These are phyloP conservation scores for Paramarasmius palmivorus DNA, from an alignment of 1,284 basidiomycete species.

Conservation along the genomic window DNA sequence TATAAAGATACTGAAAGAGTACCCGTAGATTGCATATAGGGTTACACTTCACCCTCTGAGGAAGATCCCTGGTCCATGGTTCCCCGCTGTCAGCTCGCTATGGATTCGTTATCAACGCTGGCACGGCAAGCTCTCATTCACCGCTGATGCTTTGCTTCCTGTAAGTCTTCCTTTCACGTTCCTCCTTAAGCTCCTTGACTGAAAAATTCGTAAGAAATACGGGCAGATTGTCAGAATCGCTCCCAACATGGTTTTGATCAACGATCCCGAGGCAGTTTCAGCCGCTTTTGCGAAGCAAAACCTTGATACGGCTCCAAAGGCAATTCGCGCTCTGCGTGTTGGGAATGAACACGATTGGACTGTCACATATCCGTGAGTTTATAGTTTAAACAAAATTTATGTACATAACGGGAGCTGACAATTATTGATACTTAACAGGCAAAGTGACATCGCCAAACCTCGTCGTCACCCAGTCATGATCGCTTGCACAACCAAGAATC, in stretches of 20 bases:
- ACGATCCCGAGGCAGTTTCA: neutral
- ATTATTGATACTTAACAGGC: too few species aligned
- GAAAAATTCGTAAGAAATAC: too few species aligned
- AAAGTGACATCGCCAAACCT: neutral
- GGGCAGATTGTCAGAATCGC: neutral
- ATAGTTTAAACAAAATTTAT: too few species aligned
- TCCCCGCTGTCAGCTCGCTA: neutral
- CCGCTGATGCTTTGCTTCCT: neutral
- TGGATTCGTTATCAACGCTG: neutral
- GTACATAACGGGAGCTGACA: too few species aligned
- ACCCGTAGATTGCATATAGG: neutral
- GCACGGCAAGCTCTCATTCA: neutral
- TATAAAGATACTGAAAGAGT: too few species aligned
- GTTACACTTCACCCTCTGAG: neutral
- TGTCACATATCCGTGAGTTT: neutral
- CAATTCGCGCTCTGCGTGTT: neutral
- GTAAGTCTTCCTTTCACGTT: too few species aligned
- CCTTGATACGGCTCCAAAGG: neutral
- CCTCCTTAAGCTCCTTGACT: too few species aligned
- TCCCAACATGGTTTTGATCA: neutral
- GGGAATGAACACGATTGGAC: neutral
- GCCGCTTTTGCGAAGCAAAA: neutral
- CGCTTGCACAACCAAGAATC: neutral
- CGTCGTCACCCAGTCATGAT: neutral
- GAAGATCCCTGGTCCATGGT: constrained; percentile 1